Evolutionary conservation across 2,329 filamentous ascomycete species (phyloP).

Genomic region (Colletotrichum spinosum): DNA sequence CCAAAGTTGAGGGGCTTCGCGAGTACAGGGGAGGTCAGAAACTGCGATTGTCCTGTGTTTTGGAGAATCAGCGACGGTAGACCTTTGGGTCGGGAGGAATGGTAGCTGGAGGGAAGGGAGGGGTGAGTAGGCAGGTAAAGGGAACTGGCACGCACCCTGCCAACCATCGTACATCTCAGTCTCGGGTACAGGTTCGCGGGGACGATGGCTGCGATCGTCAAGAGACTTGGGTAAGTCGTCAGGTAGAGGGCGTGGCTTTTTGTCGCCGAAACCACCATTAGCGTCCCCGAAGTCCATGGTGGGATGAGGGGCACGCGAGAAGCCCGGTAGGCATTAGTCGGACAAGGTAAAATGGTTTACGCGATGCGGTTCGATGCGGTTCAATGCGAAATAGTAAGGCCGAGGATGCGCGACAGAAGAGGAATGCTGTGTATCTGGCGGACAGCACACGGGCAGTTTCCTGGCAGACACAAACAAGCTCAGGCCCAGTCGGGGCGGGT

Average conservation of each 20-base stretch:
- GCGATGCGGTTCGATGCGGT: slow-evolving; percentile 26
- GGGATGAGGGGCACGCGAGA: slow-evolving; percentile 51
- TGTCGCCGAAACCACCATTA: slow-evolving; percentile 53
- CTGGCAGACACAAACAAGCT: background rate
- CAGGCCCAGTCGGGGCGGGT: background rate
- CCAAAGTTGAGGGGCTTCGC: slow-evolving; percentile 86
- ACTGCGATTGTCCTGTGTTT: slow-evolving; percentile 87
- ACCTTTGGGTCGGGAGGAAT: background rate
- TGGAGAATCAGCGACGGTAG: slow-evolving; percentile 13
- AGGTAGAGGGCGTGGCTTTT: slow-evolving; percentile 71
- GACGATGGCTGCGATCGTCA: slow-evolving; percentile 82
- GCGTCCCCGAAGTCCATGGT: slow-evolving; percentile 71
- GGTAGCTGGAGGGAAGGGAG: slow-evolving; percentile 8
- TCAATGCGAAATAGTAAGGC: slow-evolving; percentile 13
- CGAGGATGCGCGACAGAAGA: no score
- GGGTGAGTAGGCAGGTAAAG: background rate
- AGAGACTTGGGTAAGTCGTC: slow-evolving; percentile 90
- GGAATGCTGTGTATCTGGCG: background rate
- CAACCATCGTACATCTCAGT: slow-evolving; percentile 99
- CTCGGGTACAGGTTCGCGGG: slow-evolving; percentile 77
- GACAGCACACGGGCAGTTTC: slow-evolving; percentile 26
- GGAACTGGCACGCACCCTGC: slow-evolving; percentile 75
- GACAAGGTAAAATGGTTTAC: slow-evolving; percentile 25
- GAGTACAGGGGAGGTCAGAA: slow-evolving; percentile 86
- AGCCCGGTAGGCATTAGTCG: slow-evolving; percentile 35